Conservation (phyloP, 371 early-diverging fungal genomes). For the Choanephora cucurbitarum region DNA sequence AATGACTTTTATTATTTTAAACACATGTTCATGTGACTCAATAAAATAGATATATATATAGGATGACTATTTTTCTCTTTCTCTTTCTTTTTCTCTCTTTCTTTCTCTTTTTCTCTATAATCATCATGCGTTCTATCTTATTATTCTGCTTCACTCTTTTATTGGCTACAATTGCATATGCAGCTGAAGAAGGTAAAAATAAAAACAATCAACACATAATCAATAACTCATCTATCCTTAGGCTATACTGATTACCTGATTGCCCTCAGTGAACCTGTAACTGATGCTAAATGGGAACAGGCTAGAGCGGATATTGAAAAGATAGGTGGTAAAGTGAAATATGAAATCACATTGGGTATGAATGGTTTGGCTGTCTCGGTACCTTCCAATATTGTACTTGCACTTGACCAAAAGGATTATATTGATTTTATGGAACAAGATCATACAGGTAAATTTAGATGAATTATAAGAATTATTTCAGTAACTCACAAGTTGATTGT, state of each 20-base stretch:
- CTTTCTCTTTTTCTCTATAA: neutral
- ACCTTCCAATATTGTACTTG: slow-evolving; percentile 12
- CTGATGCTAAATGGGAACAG: slow-evolving; percentile 11
- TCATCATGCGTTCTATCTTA: slow-evolving; percentile 14
- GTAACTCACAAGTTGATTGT: no score
- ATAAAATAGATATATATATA: no score
- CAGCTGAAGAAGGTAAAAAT: slow-evolving; percentile 18
- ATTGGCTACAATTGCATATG: slow-evolving; percentile 3
- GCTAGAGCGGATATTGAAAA: slow-evolving; percentile 25
- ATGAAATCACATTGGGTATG: slow-evolving; percentile 19
- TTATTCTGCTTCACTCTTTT: slow-evolving; percentile 8
- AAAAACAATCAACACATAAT: neutral
- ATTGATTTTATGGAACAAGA: slow-evolving; percentile 28
- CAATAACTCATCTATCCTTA: neutral
- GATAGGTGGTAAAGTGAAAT: slow-evolving; percentile 17
- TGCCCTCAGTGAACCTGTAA: slow-evolving; percentile 9
- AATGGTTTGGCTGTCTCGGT: slow-evolving; percentile 23
- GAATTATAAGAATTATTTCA: no score
- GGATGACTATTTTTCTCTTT: neutral
- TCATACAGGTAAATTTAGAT: slow-evolving; percentile 18
- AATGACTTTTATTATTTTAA: no score
- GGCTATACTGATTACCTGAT: slow-evolving; percentile 24
- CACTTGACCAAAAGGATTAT: slow-evolving; percentile 23
- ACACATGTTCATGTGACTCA: slow-evolving; percentile 9
- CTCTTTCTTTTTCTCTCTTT: slow-evolving; percentile 7